phyloP scores from a whole-genome alignment of 192 early-diverging fungal genomes.

The Coemansia sp. region DNA sequence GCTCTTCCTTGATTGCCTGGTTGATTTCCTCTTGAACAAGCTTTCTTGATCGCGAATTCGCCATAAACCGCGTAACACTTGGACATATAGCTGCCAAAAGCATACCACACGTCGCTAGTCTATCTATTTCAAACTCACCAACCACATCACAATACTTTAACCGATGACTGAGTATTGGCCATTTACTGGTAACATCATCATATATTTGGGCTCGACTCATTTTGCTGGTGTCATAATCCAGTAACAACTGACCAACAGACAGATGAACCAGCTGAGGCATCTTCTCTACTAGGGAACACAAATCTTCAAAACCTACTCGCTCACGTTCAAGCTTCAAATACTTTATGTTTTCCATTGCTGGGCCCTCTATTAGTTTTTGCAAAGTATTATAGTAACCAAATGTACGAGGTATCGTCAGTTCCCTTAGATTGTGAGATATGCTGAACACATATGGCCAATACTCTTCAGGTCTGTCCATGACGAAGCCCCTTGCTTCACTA shows the following conservation, averaged over 20 bases:
- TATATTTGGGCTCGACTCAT: background rate
- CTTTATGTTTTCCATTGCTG: background rate
- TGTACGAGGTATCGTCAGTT: background rate
- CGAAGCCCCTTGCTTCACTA: too few relatives aligned
- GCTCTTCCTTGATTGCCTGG: background rate
- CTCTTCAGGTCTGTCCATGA: background rate
- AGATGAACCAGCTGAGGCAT: background rate
- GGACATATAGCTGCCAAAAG: background rate
- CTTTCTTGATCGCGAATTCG: background rate
- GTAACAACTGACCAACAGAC: too few relatives aligned
- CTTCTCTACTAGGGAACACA: background rate
- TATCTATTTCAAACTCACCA: background rate
- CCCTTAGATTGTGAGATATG: background rate
- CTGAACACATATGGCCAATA: background rate
- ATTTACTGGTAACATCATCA: background rate
- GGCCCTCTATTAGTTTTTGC: background rate
- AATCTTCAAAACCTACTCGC: background rate
- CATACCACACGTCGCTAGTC: background rate
- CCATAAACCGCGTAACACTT: background rate
- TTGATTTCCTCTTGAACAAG: background rate
- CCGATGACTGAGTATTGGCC: background rate
- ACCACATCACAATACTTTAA: background rate
- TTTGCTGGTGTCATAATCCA: background rate
- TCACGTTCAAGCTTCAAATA: background rate
- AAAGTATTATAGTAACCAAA: too few relatives aligned